A percentile compares a stretch with the other conserved stretches of the same genome.
Conservation (phyloP, 2,329 filamentous ascomycete genomes). For the Aspergillus nomiae region DNA sequence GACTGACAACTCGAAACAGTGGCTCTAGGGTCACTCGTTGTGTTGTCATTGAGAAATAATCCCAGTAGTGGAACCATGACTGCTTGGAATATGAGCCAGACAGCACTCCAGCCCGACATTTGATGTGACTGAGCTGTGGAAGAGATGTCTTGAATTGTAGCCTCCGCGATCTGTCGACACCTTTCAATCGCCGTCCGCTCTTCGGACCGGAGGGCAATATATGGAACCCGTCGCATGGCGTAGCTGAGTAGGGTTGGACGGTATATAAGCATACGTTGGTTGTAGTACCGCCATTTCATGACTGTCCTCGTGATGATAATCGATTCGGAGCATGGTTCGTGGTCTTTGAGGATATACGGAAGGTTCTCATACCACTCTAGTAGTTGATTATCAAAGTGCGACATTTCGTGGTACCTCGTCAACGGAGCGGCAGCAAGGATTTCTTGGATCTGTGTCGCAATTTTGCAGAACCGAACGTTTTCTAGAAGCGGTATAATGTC, state of each 20-base stretch:
- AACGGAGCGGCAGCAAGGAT: constrained; percentile 70
- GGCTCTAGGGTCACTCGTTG: constrained; percentile 61
- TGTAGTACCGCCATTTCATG: constrained; percentile 83
- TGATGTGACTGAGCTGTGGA: constrained; percentile 71
- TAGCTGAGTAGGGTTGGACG: constrained; percentile 71
- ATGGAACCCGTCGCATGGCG: constrained; percentile 55
- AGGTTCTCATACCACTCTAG: constrained; percentile 72
- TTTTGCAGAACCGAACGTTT: constrained; percentile 77
- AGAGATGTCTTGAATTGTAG: constrained; percentile 72
- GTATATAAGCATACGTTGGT: constrained; percentile 74
- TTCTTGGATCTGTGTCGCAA: constrained; percentile 77
- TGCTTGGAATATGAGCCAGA: constrained; percentile 80
- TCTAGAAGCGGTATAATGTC: constrained; percentile 72
- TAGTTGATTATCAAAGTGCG: constrained; percentile 67
- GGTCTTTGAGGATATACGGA: constrained; percentile 65
- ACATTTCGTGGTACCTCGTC: constrained; percentile 66
- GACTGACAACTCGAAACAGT: constrained; percentile 54
- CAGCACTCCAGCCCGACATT: constrained; percentile 78
- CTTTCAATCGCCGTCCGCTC: constrained; percentile 69
- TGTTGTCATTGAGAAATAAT: constrained; percentile 56
- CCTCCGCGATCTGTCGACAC: constrained; percentile 69
- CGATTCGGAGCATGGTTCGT: constrained; percentile 69
- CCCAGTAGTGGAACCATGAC: constrained; percentile 77
- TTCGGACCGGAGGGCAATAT: constrained; percentile 56
- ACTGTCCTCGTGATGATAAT: constrained; percentile 70